A percentile compares a stretch with the other conserved stretches of the same genome.
These are phyloP conservation scores for Scheffersomyces ergatensis DNA, from an alignment of 805 yeast genomes.

Conservation along the genomic window DNA sequence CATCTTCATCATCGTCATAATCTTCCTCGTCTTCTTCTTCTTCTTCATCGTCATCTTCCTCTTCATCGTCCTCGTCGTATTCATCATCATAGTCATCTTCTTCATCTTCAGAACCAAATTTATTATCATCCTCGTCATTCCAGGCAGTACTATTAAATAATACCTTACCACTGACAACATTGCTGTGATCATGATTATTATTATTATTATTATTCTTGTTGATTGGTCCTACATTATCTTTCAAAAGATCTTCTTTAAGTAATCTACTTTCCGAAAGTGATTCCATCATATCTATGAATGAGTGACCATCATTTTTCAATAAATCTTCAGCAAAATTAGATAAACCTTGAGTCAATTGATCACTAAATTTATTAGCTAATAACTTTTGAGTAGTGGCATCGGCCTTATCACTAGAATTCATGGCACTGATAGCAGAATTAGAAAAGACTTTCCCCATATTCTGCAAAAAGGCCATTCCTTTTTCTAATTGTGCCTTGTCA, in stretches of 20 bases:
- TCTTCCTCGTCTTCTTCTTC: conserved; percentile 23
- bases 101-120: conserved; percentile 9
- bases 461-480: conserved; percentile 20
- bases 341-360: conserved; percentile 22
- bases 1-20: conserved; percentile 33
- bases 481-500: conserved; percentile 22
- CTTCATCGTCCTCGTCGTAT: conserved; percentile 19
- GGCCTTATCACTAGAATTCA: not conserved
- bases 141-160: conserved; percentile 9
- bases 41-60: conserved; percentile 27
- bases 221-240: conserved; percentile 6
- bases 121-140: conserved; percentile 18
- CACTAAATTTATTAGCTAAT: conserved; percentile 10
- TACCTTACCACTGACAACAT: conserved; percentile 4
- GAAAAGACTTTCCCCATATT: conserved; percentile 20
- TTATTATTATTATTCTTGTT: conserved; percentile 2
- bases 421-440: conserved; percentile 3
- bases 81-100: conserved; percentile 21
- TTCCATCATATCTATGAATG: conserved; percentile 79
- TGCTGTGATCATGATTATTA: conserved; percentile 3
- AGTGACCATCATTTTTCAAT: conserved; percentile 71
- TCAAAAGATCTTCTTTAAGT: conserved; percentile 24
- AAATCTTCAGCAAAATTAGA: conserved; percentile 70
- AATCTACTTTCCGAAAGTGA: conserved; percentile 55
- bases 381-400: conserved; percentile 5